These are phyloP conservation scores for Cryphonectria nitschkei DNA, from an alignment of 2,329 filamentous ascomycete genomes.

Conservation along the genomic window DNA sequence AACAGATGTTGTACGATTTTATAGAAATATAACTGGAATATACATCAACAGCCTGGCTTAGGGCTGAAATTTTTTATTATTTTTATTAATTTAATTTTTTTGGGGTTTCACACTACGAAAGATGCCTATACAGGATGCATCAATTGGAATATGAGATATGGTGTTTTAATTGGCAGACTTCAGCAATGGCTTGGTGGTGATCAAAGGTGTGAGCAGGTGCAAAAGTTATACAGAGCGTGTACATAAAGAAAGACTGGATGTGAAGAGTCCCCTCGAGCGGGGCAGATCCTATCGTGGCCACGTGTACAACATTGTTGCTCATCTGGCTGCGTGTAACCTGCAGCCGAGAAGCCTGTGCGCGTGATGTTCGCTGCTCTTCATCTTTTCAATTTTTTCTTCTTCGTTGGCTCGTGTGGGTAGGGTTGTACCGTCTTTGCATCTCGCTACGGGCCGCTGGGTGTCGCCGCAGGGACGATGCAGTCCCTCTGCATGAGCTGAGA, in stretches of 20 bases:
- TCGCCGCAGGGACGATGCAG: slow-evolving; percentile 7
- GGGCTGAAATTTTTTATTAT: too few species aligned
- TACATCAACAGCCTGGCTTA: background rate
- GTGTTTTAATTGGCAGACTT: background rate
- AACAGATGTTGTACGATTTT: background rate
- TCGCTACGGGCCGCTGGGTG: background rate
- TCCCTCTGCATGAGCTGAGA: too few species aligned
- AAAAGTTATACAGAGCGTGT: background rate
- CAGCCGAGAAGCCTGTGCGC: slow-evolving; percentile 15
- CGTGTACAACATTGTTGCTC: background rate
- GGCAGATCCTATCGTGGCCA: background rate
- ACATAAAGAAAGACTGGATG: background rate
- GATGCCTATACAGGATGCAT: background rate
- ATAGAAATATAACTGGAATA: background rate
- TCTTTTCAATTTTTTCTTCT: too few species aligned
- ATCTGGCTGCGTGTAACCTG: slow-evolving; percentile 29
- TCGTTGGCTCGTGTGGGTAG: too few species aligned
- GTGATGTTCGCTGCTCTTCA: slow-evolving; percentile 22
- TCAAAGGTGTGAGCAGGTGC: background rate
- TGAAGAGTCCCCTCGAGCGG: slow-evolving; percentile 29
- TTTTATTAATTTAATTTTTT: too few species aligned
- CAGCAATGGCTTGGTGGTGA: background rate
- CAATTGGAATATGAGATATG: background rate
- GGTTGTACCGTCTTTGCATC: too few species aligned
- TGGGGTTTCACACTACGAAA: too few species aligned